phyloP scores from a whole-genome alignment of 2,329 filamentous ascomycete species.

The Polytolypa hystricis region DNA sequence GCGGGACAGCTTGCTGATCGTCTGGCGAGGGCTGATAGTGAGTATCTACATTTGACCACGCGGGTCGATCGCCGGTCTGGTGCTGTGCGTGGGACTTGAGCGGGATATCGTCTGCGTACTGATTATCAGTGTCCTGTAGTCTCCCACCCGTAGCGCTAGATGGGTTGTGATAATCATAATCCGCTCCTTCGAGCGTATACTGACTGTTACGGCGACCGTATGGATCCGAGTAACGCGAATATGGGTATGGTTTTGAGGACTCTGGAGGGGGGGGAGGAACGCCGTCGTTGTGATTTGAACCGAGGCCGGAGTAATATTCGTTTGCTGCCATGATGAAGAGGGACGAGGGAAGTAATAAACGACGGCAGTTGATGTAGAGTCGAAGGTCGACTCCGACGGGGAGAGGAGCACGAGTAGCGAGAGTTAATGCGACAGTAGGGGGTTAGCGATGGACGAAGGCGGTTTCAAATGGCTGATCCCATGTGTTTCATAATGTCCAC shows the following conservation, averaged over 20 bases:
- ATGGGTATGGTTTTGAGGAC: slow-evolving; percentile 23
- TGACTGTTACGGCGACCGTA: slow-evolving; percentile 27
- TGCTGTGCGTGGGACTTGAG: slow-evolving; percentile 29
- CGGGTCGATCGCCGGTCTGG: slow-evolving; percentile 18
- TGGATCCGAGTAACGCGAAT: slow-evolving; percentile 34
- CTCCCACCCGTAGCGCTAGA: slow-evolving; percentile 15
- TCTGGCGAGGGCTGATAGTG: slow-evolving; percentile 43
- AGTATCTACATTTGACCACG: slow-evolving; percentile 34
- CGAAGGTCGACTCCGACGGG: too few relatives aligned
- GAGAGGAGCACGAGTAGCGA: too few relatives aligned
- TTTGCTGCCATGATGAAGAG: slow-evolving; percentile 33
- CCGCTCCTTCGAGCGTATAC: slow-evolving; percentile 24
- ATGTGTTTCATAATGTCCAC: too few relatives aligned
- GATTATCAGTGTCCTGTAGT: slow-evolving; percentile 20
- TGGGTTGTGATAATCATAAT: slow-evolving; percentile 22
- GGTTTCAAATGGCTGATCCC: too few relatives aligned
- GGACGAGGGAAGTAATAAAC: too few relatives aligned
- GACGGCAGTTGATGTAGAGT: too few relatives aligned
- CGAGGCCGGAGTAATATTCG: slow-evolving; percentile 14
- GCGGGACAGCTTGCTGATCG: slow-evolving; percentile 33
- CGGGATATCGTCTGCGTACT: slow-evolving; percentile 33
- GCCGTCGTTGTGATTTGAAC: slow-evolving; percentile 4
- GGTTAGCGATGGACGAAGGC: too few relatives aligned
- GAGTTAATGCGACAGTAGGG: too few relatives aligned
- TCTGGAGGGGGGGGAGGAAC: slow-evolving; percentile 5